These are phyloP conservation scores for Clonostachys solani DNA, from an alignment of 2,329 filamentous ascomycete genomes.

Conservation along the genomic window DNA sequence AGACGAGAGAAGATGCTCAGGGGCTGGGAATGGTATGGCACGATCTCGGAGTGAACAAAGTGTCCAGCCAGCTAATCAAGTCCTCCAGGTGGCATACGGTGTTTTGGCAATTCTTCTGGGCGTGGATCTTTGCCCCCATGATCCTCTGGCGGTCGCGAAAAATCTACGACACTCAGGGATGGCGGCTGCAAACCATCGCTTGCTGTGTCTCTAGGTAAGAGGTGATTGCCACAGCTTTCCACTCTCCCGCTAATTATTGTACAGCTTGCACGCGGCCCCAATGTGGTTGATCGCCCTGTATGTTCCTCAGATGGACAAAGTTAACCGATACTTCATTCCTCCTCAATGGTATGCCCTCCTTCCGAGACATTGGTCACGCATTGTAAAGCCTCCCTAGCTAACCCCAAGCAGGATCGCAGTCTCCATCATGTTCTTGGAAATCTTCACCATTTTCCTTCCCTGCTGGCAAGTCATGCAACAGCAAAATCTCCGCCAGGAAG, in stretches of 20 bases:
- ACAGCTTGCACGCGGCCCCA: constrained; percentile 58
- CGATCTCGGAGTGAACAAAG: constrained; percentile 3
- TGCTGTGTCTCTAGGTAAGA: constrained; percentile 40
- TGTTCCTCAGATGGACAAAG: constrained; percentile 39
- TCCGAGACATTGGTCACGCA: not conserved
- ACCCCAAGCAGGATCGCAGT: constrained; percentile 41
- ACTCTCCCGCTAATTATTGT: not conserved
- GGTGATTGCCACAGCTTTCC: not conserved
- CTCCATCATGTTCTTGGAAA: constrained; percentile 58
- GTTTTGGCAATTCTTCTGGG: constrained; percentile 62
- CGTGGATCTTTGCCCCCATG: constrained; percentile 56
- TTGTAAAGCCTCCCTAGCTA: too few relatives aligned
- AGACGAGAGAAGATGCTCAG: constrained; percentile 34
- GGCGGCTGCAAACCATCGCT: constrained; percentile 58
- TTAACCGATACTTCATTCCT: constrained; percentile 53
- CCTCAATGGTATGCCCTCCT: constrained; percentile 54
- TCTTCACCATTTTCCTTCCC: constrained; percentile 60
- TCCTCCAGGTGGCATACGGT: constrained; percentile 2
- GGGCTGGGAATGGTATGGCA: constrained; percentile 59
- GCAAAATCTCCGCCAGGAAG: constrained; percentile 38
- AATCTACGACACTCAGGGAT: constrained; percentile 62
- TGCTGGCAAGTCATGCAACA: constrained; percentile 50
- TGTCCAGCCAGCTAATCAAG: not conserved
- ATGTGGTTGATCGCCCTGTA: constrained; percentile 62
- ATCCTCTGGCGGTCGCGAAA: constrained; percentile 57